phyloP scores from a whole-genome alignment of 257 asterid species.

The Rehmannia glutinosa region DNA sequence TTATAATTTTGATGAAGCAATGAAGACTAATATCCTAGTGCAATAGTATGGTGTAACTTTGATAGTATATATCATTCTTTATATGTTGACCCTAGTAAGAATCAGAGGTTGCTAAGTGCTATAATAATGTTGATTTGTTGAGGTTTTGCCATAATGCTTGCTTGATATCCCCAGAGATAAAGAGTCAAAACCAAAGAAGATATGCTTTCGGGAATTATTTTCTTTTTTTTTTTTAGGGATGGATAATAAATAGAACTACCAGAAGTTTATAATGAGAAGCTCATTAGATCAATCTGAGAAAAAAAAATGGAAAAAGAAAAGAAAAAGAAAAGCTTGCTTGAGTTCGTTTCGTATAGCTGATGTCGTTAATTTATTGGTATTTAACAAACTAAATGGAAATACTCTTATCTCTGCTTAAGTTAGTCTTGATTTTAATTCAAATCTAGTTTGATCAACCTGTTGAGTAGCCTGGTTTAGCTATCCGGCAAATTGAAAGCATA shows the following conservation, averaged over 20 bases:
- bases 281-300: background rate
- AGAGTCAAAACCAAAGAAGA: background rate
- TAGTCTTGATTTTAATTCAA: no score
- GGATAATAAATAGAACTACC: background rate
- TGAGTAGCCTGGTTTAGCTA: no score
- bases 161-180: no score
- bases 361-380: background rate
- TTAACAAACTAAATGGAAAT: background rate
- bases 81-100: conserved; percentile 8
- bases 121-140: background rate
- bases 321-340: background rate
- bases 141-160: conserved; percentile 4
- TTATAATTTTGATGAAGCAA: conserved; percentile 1
- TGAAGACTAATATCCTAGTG: conserved; percentile 2
- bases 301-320: background rate
- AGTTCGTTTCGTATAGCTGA: no score
- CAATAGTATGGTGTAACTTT: background rate
- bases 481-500: no score
- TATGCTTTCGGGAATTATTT: background rate
- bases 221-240: background rate
- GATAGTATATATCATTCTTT: background rate
- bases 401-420: no score
- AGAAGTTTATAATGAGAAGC: background rate
- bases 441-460: no score
- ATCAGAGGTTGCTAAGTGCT: conserved; percentile 1